Evolutionary conservation across 108 stramenopile genomes (phyloP).

Genomic region (Fragilaria crotonensis): DNA sequence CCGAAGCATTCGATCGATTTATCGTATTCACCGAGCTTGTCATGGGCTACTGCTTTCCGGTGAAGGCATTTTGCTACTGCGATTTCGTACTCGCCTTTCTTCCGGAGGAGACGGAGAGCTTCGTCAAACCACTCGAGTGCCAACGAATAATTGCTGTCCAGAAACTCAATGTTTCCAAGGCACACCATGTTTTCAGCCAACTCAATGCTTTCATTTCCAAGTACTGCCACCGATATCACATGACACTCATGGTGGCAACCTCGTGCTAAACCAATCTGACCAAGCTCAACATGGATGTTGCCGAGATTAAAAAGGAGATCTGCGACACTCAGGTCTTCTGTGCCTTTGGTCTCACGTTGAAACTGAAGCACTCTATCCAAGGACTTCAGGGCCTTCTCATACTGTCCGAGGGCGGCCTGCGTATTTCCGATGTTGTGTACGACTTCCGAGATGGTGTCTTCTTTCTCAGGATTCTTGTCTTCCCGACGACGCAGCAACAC

Average conservation of each 20-base stretch:
- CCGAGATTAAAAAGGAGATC: slow-evolving; percentile 46
- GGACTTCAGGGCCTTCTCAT: slow-evolving; percentile 29
- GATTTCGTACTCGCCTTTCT: neutral
- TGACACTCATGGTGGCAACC: slow-evolving; percentile 26
- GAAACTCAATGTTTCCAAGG: slow-evolving; percentile 7
- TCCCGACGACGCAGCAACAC: slow-evolving; percentile 16
- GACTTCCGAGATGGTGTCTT: slow-evolving; percentile 32
- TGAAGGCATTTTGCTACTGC: slow-evolving; percentile 1
- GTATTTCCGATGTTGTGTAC: slow-evolving; percentile 40
- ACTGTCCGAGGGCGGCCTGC: slow-evolving; percentile 24
- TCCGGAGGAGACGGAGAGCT: neutral
- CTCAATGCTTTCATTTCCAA: neutral
- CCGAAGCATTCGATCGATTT: slow-evolving; percentile 5
- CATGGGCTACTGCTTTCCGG: slow-evolving; percentile 1
- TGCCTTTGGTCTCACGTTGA: slow-evolving; percentile 23
- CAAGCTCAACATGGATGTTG: slow-evolving; percentile 28
- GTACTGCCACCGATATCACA: neutral
- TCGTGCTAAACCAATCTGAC: slow-evolving; percentile 17
- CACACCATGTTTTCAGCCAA: slow-evolving; percentile 14
- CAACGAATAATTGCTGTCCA: neutral
- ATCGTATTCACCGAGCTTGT: slow-evolving; percentile 6
- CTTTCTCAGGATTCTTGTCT: slow-evolving; percentile 17
- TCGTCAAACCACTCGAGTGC: slow-evolving; percentile 4
- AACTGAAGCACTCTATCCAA: slow-evolving; percentile 26
- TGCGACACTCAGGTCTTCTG: slow-evolving; percentile 32